Percentiles rank a stretch among this genome's conserved stretches.
Evolutionary conservation across 2,329 filamentous ascomycete species (phyloP).

Genomic region (Clarireedia paspali): DNA sequence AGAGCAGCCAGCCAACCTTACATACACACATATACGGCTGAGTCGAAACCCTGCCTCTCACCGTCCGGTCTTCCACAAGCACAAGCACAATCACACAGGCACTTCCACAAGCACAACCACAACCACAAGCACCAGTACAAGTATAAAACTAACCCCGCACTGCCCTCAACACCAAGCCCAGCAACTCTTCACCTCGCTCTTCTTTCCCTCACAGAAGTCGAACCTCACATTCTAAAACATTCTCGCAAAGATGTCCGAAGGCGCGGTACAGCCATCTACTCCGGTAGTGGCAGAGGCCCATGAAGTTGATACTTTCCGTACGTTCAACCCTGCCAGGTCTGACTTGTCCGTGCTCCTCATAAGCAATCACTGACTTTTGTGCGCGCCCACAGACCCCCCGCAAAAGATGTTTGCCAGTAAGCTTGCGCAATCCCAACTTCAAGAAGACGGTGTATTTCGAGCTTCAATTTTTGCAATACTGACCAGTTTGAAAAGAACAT

Average conservation of each 20-base stretch:
- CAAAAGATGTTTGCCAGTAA: slow-evolving; percentile 61
- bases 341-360: neutral
- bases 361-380: slow-evolving; percentile 16
- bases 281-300: slow-evolving; percentile 69
- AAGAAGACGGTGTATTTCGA: neutral
- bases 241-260: slow-evolving; percentile 37
- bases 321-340: slow-evolving; percentile 27
- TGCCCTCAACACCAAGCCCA: neutral
- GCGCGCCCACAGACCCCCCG: slow-evolving; percentile 45
- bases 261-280: slow-evolving; percentile 30
- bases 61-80: too few relatives aligned
- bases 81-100: too few relatives aligned
- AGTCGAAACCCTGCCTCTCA: too few relatives aligned
- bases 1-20: too few relatives aligned
- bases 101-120: too few relatives aligned
- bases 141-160: too few relatives aligned
- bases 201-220: neutral
- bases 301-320: slow-evolving; percentile 66
- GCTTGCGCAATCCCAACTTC: slow-evolving; percentile 25
- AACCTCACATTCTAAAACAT: neutral
- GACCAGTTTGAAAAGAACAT: slow-evolving; percentile 45
- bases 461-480: slow-evolving; percentile 21
- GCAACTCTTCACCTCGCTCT: neutral
- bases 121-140: too few relatives aligned
- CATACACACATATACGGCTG: too few relatives aligned